Evolutionary conservation across 768 basidiomycete species (phyloP), one percentile per base, ranked within the genome.

Genomic region (Clavulina sp.): DNA sequence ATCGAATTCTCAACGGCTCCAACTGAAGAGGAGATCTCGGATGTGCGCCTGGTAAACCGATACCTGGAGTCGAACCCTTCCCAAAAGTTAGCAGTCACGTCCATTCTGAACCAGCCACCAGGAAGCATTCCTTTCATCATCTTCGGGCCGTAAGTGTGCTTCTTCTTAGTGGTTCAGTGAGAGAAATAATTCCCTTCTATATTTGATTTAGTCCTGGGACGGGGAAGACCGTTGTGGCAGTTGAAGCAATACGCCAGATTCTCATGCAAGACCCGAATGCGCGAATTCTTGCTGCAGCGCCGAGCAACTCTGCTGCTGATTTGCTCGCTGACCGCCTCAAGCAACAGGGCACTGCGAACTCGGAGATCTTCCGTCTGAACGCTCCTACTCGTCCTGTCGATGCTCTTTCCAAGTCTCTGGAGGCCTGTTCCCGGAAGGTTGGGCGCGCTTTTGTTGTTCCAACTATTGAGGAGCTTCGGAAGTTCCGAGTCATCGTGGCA

Each of bases 231-330:
- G 69, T 80, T 23, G 80, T 78, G 0, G 65, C 76, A 1, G 73
- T 80, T 2, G 80, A 82, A 59, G 72, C 74, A 1, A 80, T 81
- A 33, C 66, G 62, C 2, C 80, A 82, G 57, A 59, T 81, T 2
- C 63, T 80, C 3, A 58, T 57, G 7, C 53, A 52, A 5, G 58
- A 76, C 54, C 68, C 69, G 0, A 40, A 65, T 4, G 66, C 69
- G 1, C 68, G 66, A 32, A 71, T 82, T 51, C 68, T 82, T 1
- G 79, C 74, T 0, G 80, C 78, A 55, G 77, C 80, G 0, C 80
- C 80, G 0, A 79, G 72, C 63, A 81, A 81, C 62, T 76, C 75
- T 1, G 79, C 79, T 0, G 78, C 78, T 2, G 79, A 81, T 55
- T 61, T 75, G n/a, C 66, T 80, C 19, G 70, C 75, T 1, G 57